These are phyloP conservation scores for Sclerotinia glacialis DNA, from an alignment of 2,329 filamentous ascomycete species.

Conservation along the genomic window DNA sequence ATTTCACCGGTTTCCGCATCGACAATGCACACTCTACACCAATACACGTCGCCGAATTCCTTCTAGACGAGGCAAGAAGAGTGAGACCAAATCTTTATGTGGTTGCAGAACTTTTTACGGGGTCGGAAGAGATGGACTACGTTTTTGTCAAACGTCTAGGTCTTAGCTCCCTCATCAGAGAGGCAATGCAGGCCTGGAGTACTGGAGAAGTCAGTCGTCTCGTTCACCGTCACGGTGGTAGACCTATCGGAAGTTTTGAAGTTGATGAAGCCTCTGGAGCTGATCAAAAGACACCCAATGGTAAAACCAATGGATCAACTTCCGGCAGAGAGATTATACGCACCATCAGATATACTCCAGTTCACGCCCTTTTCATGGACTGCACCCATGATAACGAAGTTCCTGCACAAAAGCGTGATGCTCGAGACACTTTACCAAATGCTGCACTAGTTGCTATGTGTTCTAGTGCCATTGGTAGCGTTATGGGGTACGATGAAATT, in stretches of 20 bases:
- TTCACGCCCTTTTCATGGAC: constrained; percentile 97
- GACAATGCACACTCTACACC: constrained; percentile 98
- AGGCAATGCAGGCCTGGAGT: constrained; percentile 98
- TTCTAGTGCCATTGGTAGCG: constrained; percentile 87
- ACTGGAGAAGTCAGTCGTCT: constrained; percentile 88
- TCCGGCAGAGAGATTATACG: constrained; percentile 55
- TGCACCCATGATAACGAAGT: constrained; percentile 99
- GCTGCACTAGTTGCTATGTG: constrained; percentile 96
- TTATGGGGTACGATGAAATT: constrained; percentile 97
- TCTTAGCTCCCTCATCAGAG: constrained; percentile 85
- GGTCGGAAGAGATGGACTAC: constrained; percentile 93
- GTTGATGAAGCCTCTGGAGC: constrained; percentile 77
- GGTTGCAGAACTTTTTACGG: constrained; percentile 92
- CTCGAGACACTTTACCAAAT: constrained; percentile 88
- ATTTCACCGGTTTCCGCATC: constrained; percentile 92
- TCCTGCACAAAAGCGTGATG: constrained; percentile 91
- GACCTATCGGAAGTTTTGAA: constrained; percentile 95
- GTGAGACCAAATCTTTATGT: constrained; percentile 87
- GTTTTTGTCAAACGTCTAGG: constrained; percentile 92
- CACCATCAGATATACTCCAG: constrained; percentile 79
- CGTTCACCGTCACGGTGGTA: constrained; percentile 88
- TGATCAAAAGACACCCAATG: constrained; percentile 44
- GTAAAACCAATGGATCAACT: constrained; percentile 37
- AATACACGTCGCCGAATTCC: constrained; percentile 88
- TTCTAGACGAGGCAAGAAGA: constrained; percentile 87